Evolutionary conservation across 75 land plant species (phyloP).

Genomic region (Pinus taeda): DNA sequence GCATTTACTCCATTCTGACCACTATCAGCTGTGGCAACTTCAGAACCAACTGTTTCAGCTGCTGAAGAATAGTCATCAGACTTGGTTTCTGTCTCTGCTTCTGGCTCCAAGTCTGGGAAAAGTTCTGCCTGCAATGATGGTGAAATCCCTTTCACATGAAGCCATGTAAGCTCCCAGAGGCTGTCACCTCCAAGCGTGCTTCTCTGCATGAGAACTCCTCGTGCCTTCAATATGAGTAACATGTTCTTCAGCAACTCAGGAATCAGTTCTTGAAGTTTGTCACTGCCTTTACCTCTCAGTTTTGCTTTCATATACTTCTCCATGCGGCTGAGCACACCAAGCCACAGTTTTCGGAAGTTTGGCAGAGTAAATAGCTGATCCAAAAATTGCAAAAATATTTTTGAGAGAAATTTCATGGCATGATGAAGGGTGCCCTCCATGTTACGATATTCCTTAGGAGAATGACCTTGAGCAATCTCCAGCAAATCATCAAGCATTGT

Average conservation of each 20-base stretch:
- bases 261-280: slow-evolving; percentile 80
- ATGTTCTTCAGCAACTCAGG: slow-evolving; percentile 81
- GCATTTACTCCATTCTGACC: neutral
- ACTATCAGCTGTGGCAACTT: slow-evolving; percentile 4
- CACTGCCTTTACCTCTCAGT: slow-evolving; percentile 68
- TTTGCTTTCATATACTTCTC: slow-evolving; percentile 76
- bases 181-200: slow-evolving; percentile 83
- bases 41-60: slow-evolving; percentile 6
- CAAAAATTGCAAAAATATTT: slow-evolving; percentile 69
- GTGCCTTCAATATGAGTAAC: slow-evolving; percentile 68
- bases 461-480: slow-evolving; percentile 59
- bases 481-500: slow-evolving; percentile 78
- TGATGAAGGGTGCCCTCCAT: slow-evolving; percentile 74
- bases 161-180: slow-evolving; percentile 97
- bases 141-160: slow-evolving; percentile 73
- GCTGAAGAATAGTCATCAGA: slow-evolving; percentile 4
- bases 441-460: slow-evolving; percentile 79
- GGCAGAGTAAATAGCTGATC: slow-evolving; percentile 41
- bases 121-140: slow-evolving; percentile 72
- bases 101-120: slow-evolving; percentile 44
- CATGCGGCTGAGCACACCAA: slow-evolving; percentile 70
- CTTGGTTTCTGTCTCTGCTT: slow-evolving; percentile 6
- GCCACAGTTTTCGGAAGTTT: slow-evolving; percentile 77
- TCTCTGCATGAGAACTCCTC: slow-evolving; percentile 44
- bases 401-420: slow-evolving; percentile 77